phyloP scores from a whole-genome alignment of 2,329 filamentous ascomycete species.

The Monosporascus sp. region DNA sequence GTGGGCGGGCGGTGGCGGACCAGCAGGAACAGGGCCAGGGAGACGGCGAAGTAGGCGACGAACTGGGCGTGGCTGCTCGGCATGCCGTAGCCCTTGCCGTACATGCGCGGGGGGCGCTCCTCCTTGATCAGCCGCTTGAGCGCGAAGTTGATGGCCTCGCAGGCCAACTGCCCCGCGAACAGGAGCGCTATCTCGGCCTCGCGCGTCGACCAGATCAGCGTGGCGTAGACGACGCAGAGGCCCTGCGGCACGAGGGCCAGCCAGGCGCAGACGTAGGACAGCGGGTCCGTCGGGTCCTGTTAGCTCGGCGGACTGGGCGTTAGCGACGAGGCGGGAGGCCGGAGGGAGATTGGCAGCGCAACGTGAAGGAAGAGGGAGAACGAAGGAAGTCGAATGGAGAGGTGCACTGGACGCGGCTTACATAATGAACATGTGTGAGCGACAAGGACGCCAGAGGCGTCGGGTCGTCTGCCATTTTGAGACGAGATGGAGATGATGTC shows the following conservation, averaged over 20 bases:
- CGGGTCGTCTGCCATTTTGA: slow-evolving; percentile 34
- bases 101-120: slow-evolving; percentile 75
- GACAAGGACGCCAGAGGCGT: slow-evolving; percentile 78
- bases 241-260: slow-evolving; percentile 91
- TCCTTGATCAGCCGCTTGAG: slow-evolving; percentile 91
- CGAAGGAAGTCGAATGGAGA: too few species aligned
- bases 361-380: too few species aligned
- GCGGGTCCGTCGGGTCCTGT: slow-evolving; percentile 76
- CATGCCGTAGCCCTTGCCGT: slow-evolving; percentile 97
- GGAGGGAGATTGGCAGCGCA: not conserved
- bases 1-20: slow-evolving; percentile 64
- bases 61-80: slow-evolving; percentile 92
- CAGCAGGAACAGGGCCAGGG: slow-evolving; percentile 77
- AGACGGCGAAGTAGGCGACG: slow-evolving; percentile 83
- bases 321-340: not conserved
- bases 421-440: slow-evolving; percentile 94
- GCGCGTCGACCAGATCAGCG: slow-evolving; percentile 83
- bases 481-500: not conserved
- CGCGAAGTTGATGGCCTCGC: slow-evolving; percentile 84
- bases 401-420: slow-evolving; percentile 37
- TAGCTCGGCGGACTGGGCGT: not conserved
- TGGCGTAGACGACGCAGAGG: slow-evolving; percentile 83
- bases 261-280: slow-evolving; percentile 88
- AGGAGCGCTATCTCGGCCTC: slow-evolving; percentile 86
- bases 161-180: slow-evolving; percentile 86